A percentile compares a stretch with the other conserved stretches of the same genome.
phyloP scores from a whole-genome alignment of 352 stramenopile genomes.

The Phytophthora boehmeriae region DNA sequence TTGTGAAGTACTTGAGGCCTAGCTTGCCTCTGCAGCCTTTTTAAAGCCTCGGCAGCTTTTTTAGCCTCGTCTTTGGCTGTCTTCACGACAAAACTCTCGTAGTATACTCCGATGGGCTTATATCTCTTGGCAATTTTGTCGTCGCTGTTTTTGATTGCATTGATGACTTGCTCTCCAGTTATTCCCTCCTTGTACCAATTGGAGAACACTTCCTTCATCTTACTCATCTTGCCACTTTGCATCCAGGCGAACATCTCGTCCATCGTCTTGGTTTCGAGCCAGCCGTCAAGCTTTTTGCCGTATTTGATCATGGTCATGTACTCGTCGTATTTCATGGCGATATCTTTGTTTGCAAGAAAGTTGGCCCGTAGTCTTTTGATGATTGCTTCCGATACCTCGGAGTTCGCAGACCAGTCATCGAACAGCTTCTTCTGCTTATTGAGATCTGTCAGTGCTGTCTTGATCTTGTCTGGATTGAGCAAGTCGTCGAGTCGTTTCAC shows the following conservation, averaged over 20 bases:
- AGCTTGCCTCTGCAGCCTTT: no score
- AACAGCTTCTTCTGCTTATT: slow-evolving; percentile 6
- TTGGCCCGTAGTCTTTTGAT: not conserved
- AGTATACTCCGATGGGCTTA: no score
- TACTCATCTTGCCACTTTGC: not conserved
- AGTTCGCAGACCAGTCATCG: not conserved
- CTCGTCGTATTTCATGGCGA: slow-evolving; percentile 4
- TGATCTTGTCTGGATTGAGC: slow-evolving; percentile 6
- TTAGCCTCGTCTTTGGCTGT: no score
- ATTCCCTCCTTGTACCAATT: not conserved
- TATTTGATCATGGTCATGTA: slow-evolving; percentile 1
- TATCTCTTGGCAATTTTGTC: not conserved
- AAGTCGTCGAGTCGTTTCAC: slow-evolving; percentile 3
- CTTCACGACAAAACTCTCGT: no score
- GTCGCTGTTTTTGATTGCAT: not conserved
- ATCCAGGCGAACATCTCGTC: not conserved
- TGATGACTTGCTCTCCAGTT: not conserved
- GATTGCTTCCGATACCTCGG: not conserved
- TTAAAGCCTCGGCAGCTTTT: no score
- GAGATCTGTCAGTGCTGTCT: not conserved
- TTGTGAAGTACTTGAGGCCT: no score
- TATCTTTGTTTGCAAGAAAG: slow-evolving; percentile 6
- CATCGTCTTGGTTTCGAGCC: slow-evolving; percentile 6
- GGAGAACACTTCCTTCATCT: not conserved
- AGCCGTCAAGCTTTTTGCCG: not conserved